Conservation (phyloP, 495 filamentous ascomycete species). For the Penicillium canariense region DNA sequence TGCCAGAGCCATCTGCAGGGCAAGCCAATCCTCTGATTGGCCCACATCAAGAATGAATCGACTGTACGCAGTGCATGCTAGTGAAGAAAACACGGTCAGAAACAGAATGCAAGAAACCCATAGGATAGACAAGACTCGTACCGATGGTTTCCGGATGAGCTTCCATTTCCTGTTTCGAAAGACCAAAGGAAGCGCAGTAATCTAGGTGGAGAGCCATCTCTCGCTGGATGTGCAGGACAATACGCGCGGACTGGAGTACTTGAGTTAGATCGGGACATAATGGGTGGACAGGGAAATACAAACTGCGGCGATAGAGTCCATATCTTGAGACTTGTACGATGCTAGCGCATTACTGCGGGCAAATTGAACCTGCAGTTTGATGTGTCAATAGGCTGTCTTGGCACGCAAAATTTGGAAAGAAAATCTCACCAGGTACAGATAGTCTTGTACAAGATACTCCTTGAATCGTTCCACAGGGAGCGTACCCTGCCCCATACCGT, state of each 20-base stretch:
- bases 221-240: conserved; percentile 69
- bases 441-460: conserved; percentile 84
- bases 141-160: conserved; percentile 69
- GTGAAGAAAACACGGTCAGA: conserved; percentile 21
- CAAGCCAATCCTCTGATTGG: conserved; percentile 80
- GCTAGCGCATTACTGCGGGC: conserved; percentile 79
- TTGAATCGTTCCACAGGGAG: conserved; percentile 74
- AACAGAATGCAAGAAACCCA: conserved; percentile 12
- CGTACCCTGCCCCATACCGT: conserved; percentile 68
- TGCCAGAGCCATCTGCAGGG: conserved; percentile 75
- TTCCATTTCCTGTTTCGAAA: conserved; percentile 74
- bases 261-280: background rate
- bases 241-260: conserved; percentile 57
- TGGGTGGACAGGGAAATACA: conserved; percentile 15
- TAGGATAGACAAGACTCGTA: conserved; percentile 30
- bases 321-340: conserved; percentile 72
- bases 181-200: conserved; percentile 77
- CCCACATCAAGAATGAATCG: conserved; percentile 88
- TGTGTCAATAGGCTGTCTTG: background rate
- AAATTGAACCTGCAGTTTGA: conserved; percentile 68
- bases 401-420: background rate
- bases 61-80: conserved; percentile 49
- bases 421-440: conserved; percentile 72
- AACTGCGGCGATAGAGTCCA: conserved; percentile 68
- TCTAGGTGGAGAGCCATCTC: conserved; percentile 79